Evolutionary conservation across 305 asterid genomes (phyloP), one percentile per base, ranked within the genome.

Genomic region (Fraxinus angustifolia): DNA sequence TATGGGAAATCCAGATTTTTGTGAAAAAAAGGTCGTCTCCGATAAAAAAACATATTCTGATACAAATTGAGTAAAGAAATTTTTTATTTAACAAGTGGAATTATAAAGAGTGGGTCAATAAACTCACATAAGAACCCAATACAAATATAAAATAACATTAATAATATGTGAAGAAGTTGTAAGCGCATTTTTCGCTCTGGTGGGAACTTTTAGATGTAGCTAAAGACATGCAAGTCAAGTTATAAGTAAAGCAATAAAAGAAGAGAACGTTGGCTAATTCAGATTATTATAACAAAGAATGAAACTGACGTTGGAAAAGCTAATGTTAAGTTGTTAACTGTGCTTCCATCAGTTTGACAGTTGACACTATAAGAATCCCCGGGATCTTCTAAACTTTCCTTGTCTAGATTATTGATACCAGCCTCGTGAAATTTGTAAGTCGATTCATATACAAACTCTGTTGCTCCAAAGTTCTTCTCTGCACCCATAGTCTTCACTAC

Each of bases 291-390:
- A 73, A 68, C 76, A 68, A 62, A 70, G 50, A 77, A 68, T 2
- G 73, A 33, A 67, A 89, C 96, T 91, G 83, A 93, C 98, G 4
- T 71, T 62, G 92, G 90, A 50, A 60, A 70, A 58, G 85, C 50
- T 53, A 80, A 70, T 58, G 83, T 45, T 67, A 35, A 76, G 85
- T 30, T 60, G 45, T 67, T 72, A 67, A 73, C 76, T 81, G 70
- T 77, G 76, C 80, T 82, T 83, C 81, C 85, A 79, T 83, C 86
- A 0, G 84, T 33, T 78, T 11, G 80, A 42, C 38, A 77, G 73
- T 78, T 56, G 80, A 79, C 77, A 60, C 71, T 67, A 38, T 78
- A 17, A 78, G 83, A 80, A 78, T 62, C 86, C 40, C 76, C 75
- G 17, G 81, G 74, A 17, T 78, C 82, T 82, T 77, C 65, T 5